Evolutionary conservation across 1,139 yeast species (phyloP).

Genomic region (Yamadazyma dushanensis): DNA sequence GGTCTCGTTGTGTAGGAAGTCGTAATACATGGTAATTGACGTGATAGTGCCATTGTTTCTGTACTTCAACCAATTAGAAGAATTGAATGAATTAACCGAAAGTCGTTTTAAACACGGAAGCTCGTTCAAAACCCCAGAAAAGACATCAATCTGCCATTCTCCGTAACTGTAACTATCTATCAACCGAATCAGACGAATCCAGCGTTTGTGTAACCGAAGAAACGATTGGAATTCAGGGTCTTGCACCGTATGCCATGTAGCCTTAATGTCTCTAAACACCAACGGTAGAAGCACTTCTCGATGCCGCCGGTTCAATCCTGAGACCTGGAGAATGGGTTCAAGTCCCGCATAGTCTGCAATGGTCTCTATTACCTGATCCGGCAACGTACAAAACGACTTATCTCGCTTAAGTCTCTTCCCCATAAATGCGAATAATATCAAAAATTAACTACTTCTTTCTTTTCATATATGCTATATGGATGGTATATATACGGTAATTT

Average conservation of each 20-base stretch:
- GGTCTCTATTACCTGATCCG: constrained; percentile 27
- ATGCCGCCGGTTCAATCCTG: constrained; percentile 20
- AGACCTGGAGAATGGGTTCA: constrained; percentile 26
- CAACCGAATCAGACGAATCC: constrained; percentile 26
- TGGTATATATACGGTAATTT: constrained; percentile 1
- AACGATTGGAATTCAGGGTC: constrained; percentile 14
- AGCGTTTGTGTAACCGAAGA: constrained; percentile 11
- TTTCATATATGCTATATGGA: no score
- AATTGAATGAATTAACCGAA: constrained; percentile 33
- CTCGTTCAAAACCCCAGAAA: constrained; percentile 20
- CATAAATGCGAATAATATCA: constrained; percentile 6
- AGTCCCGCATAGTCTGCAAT: constrained; percentile 21
- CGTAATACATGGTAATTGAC: constrained; percentile 29
- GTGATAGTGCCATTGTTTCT: constrained; percentile 21
- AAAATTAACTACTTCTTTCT: no score
- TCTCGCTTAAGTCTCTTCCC: constrained; percentile 10
- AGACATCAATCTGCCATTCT: constrained; percentile 42
- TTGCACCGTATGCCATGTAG: constrained; percentile 32
- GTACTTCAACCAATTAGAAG: constrained; percentile 46
- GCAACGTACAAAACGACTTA: constrained; percentile 16
- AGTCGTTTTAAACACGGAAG: constrained; percentile 26
- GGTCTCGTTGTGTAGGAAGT: constrained; percentile 24
- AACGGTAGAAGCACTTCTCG: constrained; percentile 22
- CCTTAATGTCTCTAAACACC: constrained; percentile 26
- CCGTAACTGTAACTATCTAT: constrained; percentile 38